These are phyloP conservation scores for Croton laevigatus DNA, from an alignment of 441 rosid species.

Conservation along the genomic window DNA sequence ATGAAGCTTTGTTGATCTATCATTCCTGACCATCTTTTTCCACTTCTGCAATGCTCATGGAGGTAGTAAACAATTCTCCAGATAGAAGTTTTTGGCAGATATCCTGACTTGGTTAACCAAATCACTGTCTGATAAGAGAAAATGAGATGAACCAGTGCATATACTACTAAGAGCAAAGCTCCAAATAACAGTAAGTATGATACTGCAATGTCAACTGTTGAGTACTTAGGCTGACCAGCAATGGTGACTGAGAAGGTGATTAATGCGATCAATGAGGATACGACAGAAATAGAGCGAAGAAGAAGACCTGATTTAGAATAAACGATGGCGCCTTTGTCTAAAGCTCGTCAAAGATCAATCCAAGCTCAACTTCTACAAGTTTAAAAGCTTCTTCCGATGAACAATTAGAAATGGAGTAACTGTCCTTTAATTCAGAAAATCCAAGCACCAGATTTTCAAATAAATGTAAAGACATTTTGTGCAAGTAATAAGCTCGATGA, in stretches of 20 bases:
- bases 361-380: slow-evolving; percentile 2
- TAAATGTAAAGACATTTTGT: background rate
- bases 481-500: background rate
- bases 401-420: background rate
- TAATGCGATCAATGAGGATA: background rate
- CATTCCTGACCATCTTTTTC: slow-evolving; percentile 1
- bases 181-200: slow-evolving; percentile 10
- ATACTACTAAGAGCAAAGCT: slow-evolving; percentile 18
- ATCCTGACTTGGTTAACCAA: background rate
- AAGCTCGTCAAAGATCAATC: background rate
- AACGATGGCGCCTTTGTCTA: background rate
- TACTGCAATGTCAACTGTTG: background rate
- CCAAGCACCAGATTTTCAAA: background rate
- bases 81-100: background rate
- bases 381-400: background rate
- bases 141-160: background rate
- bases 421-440: background rate
- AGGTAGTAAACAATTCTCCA: background rate
- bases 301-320: slow-evolving; percentile 1
- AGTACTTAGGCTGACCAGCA: background rate
- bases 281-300: background rate
- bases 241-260: background rate
- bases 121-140: slow-evolving; percentile 19
- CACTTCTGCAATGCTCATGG: background rate
- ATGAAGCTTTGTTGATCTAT: slow-evolving; percentile 22